Conservation (phyloP, 768 basidiomycete species). For the Agrocybe praecox region DNA sequence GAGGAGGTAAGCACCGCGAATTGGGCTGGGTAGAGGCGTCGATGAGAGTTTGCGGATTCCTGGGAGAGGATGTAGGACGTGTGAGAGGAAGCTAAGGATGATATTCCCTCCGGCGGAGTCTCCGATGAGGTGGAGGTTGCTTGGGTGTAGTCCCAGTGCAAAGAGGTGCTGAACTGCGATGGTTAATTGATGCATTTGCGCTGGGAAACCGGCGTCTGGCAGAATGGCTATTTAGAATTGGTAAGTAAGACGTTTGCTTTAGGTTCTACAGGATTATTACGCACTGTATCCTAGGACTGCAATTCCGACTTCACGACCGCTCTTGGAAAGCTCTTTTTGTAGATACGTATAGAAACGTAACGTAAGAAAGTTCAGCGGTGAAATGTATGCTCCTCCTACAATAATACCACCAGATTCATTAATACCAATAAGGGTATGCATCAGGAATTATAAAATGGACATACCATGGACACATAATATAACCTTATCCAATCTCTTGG, state of each 20-base stretch:
- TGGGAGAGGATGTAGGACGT: conserved; percentile 30
- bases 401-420: background rate
- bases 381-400: conserved; percentile 16
- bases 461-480: conserved; percentile 25
- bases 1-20: conserved; percentile 25
- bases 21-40: background rate
- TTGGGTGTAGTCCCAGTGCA: conserved; percentile 25
- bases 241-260: background rate
- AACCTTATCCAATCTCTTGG: conserved; percentile 26
- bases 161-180: conserved; percentile 31
- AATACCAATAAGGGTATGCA: background rate
- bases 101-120: conserved; percentile 38
- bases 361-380: background rate
- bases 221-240: conserved; percentile 19
- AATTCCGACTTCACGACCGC: conserved; percentile 3
- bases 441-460: background rate
- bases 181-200: conserved; percentile 28
- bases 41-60: conserved; percentile 18
- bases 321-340: conserved; percentile 7
- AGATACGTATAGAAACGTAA: conserved; percentile 15
- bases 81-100: conserved; percentile 28
- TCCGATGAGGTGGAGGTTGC: conserved; percentile 30
- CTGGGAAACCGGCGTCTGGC: conserved; percentile 31
- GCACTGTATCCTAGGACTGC: conserved; percentile 11
- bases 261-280: no score